Conservation (phyloP, 2,329 filamentous ascomycete genomes). For the Ceratocystis lukuohia region DNA sequence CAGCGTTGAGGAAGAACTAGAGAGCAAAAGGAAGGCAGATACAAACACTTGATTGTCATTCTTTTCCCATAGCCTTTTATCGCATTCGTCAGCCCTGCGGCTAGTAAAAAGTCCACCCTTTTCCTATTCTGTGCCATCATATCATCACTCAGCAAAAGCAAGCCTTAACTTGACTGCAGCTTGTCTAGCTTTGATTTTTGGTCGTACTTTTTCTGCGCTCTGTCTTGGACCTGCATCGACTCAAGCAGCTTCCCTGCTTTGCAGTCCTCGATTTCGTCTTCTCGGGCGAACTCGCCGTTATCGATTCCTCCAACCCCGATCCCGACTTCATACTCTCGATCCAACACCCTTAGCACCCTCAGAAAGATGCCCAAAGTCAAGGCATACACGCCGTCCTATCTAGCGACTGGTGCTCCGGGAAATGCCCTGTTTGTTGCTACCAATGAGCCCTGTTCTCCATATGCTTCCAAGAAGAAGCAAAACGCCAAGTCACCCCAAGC, state of each 20-base stretch:
- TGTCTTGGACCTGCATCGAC: background rate
- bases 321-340: background rate
- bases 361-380: slow-evolving; percentile 68
- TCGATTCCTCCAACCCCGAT: background rate
- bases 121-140: background rate
- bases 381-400: slow-evolving; percentile 76
- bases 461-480: slow-evolving; percentile 27
- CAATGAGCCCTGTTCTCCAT: slow-evolving; percentile 30
- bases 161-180: background rate
- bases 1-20: background rate
- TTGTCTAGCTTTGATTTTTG: background rate
- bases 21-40: background rate
- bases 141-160: background rate
- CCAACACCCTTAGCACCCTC: background rate
- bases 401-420: slow-evolving; percentile 63
- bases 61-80: background rate
- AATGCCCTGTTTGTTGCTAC: slow-evolving; percentile 58
- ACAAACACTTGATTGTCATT: background rate
- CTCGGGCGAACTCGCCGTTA: too few species aligned
- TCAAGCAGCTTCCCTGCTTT: background rate
- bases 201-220: background rate
- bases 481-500: slow-evolving; percentile 29
- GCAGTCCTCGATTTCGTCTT: too few species aligned
- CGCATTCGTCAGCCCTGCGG: background rate
- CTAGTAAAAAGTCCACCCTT: background rate